Conservation (phyloP, 352 stramenopile species). For the Pythium volutum region DNA sequence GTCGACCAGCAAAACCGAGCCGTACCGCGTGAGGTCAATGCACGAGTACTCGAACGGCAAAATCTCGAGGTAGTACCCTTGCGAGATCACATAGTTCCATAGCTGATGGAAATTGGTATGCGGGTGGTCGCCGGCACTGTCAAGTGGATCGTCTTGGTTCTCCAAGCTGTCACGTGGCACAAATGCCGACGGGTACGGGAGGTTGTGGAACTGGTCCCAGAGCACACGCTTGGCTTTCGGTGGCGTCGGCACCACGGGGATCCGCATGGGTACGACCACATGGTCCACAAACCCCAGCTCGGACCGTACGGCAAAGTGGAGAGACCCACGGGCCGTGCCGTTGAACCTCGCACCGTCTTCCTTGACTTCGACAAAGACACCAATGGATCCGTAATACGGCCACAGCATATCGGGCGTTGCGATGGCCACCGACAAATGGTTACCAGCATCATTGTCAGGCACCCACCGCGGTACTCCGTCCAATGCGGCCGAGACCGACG, state of each 20-base stretch:
- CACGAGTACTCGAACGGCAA: conserved; percentile 78
- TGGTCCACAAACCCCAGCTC: conserved; percentile 33
- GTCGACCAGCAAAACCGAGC: conserved; percentile 76
- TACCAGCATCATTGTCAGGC: conserved; percentile 33
- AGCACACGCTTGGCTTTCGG: conserved; percentile 52
- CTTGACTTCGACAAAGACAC: conserved; percentile 69
- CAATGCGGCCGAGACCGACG: conserved; percentile 43
- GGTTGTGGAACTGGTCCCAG: conserved; percentile 89
- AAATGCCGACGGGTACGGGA: conserved; percentile 84
- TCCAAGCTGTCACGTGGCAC: conserved; percentile 76
- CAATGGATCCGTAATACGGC: conserved; percentile 70
- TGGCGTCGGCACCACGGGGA: conserved; percentile 52
- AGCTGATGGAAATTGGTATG: conserved; percentile 88
- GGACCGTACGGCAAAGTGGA: conserved; percentile 50
- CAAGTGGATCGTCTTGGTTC: conserved; percentile 58
- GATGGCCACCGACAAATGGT: conserved; percentile 50
- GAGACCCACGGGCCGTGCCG: conserved; percentile 36
- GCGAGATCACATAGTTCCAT: conserved; percentile 63
- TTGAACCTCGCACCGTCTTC: conserved; percentile 33
- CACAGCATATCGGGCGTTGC: conserved; percentile 46
- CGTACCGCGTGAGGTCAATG: conserved; percentile 64
- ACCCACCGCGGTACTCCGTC: conserved; percentile 52
- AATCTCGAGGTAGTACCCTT: conserved; percentile 80
- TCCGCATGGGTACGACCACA: conserved; percentile 40
- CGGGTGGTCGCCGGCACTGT: conserved; percentile 73